Evolutionary conservation across 768 basidiomycete species (phyloP).

Genomic region (Panaeolus cyanescens): DNA sequence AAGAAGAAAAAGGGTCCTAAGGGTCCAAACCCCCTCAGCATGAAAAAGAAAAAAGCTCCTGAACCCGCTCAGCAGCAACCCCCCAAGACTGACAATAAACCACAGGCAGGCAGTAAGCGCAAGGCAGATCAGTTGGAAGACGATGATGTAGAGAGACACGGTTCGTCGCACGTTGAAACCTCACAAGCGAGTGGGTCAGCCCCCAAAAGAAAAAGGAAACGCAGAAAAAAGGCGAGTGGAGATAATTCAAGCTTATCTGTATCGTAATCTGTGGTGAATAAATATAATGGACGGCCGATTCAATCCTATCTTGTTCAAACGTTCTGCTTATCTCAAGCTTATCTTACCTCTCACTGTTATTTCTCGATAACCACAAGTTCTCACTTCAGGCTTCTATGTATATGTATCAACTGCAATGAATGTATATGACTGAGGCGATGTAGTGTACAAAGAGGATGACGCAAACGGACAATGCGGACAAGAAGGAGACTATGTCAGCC

Average conservation of each 20-base stretch:
- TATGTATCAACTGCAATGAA: not conserved
- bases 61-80: slow-evolving; percentile 26
- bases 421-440: slow-evolving; percentile 2
- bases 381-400: not conserved
- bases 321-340: no score
- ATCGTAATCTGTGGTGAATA: no score
- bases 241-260: not conserved
- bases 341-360: no score
- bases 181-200: not conserved
- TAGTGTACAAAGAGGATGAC: not conserved
- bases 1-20: slow-evolving; percentile 75
- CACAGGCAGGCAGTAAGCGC: slow-evolving; percentile 24
- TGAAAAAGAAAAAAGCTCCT: slow-evolving; percentile 77
- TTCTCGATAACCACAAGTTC: no score
- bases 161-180: not conserved
- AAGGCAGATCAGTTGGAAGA: slow-evolving; percentile 22
- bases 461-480: not conserved
- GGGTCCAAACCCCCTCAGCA: slow-evolving; percentile 88
- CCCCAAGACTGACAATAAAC: slow-evolving; percentile 23
- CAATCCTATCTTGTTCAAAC: no score
- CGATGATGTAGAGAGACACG: not conserved
- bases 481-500: not conserved
- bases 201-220: slow-evolving; percentile 20
- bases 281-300: no score
- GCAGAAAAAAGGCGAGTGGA: slow-evolving; percentile 17